phyloP scores from a whole-genome alignment of 1,284 basidiomycete genomes.

The Marasmius fiardii region DNA sequence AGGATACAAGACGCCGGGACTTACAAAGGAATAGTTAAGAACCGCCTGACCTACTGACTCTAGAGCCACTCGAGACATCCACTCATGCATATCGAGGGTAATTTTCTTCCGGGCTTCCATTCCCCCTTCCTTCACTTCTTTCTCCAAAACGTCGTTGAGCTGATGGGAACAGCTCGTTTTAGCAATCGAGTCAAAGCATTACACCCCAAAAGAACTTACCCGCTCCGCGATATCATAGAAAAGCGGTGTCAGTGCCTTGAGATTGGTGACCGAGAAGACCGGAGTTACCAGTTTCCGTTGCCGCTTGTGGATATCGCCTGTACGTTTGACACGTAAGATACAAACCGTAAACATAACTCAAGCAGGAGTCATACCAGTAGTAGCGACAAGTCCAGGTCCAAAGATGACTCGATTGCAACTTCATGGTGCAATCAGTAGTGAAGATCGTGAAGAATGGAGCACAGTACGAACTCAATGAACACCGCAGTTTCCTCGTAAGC shows the following conservation, averaged over 20 bases:
- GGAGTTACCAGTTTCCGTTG: slow-evolving; percentile 50
- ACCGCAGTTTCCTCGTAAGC: slow-evolving; percentile 48
- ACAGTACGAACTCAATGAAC: slow-evolving; percentile 39
- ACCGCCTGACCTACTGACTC: slow-evolving; percentile 48
- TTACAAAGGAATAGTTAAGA: slow-evolving; percentile 46
- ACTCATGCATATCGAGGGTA: slow-evolving; percentile 45
- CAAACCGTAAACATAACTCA: background rate
- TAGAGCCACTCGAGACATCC: slow-evolving; percentile 47
- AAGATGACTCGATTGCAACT: slow-evolving; percentile 33
- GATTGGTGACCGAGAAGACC: slow-evolving; percentile 43
- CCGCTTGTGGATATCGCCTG: slow-evolving; percentile 46
- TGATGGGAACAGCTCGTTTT: slow-evolving; percentile 15
- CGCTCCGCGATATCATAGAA: slow-evolving; percentile 45
- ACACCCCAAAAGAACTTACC: slow-evolving; percentile 20
- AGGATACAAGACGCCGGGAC: background rate
- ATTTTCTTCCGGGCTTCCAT: slow-evolving; percentile 14
- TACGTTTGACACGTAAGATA: background rate
- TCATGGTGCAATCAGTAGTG: background rate
- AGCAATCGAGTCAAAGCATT: slow-evolving; percentile 6
- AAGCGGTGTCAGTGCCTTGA: slow-evolving; percentile 41
- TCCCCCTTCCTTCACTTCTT: slow-evolving; percentile 18
- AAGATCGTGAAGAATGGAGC: background rate
- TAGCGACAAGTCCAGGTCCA: slow-evolving; percentile 28
- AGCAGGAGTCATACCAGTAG: slow-evolving; percentile 23
- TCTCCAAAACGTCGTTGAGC: slow-evolving; percentile 26